Conservation (phyloP, 1,139 yeast genomes). For the Starmera stellimalicola region DNA sequence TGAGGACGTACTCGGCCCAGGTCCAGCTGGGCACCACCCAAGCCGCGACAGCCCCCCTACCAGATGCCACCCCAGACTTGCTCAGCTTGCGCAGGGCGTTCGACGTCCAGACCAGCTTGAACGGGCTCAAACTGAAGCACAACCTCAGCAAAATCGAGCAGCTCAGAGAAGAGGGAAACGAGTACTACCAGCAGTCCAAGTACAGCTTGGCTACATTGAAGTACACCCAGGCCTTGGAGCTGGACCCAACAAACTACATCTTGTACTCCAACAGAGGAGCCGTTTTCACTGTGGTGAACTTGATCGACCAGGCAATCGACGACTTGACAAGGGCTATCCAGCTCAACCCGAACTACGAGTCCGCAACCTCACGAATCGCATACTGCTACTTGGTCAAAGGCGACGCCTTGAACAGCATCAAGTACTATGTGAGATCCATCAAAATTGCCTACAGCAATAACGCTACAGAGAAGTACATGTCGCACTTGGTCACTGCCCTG, state of each 20-base stretch:
- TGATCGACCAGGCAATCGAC: constrained; percentile 23
- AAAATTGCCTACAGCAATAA: constrained; percentile 14
- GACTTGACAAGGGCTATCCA: constrained; percentile 23
- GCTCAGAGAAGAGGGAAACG: constrained; percentile 24
- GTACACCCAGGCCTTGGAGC: constrained; percentile 25
- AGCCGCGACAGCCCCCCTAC: neutral
- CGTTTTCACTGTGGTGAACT: constrained; percentile 23
- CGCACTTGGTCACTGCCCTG: constrained; percentile 9
- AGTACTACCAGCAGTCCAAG: constrained; percentile 19
- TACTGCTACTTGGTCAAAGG: constrained; percentile 25
- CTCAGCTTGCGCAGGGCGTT: constrained; percentile 3
- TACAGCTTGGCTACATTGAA: constrained; percentile 24
- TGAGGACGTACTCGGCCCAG: neutral
- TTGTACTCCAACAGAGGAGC: constrained; percentile 29
- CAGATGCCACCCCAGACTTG: constrained; percentile 1
- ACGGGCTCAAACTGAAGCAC: neutral
- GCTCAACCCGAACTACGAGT: constrained; percentile 23
- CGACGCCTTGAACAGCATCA: constrained; percentile 23
- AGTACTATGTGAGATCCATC: constrained; percentile 25
- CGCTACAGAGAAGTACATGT: constrained; percentile 7
- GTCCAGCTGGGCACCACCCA: neutral
- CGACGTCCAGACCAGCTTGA: neutral
- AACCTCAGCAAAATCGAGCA: constrained; percentile 5
- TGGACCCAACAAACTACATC: constrained; percentile 23
- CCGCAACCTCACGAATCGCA: constrained; percentile 28